A percentile compares a stretch with the other conserved stretches of the same genome.
phyloP scores from a whole-genome alignment of 2,329 filamentous ascomycete species.

The Aspergillus tamarii region DNA sequence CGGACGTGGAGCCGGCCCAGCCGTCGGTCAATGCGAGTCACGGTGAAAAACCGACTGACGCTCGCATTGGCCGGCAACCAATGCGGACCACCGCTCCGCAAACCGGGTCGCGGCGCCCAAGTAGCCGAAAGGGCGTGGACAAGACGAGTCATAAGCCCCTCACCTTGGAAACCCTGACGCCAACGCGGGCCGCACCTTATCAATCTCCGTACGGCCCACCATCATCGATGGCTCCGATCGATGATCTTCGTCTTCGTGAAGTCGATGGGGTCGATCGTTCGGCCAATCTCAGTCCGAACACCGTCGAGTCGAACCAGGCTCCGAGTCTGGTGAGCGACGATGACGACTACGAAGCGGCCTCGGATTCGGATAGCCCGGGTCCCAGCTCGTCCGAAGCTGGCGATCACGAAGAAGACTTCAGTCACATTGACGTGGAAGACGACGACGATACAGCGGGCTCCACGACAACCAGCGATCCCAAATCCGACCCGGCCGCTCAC shows the following conservation, averaged over 20 bases:
- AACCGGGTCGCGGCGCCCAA: conserved; percentile 51
- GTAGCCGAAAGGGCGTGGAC: conserved; percentile 62
- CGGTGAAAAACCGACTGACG: conserved; percentile 23
- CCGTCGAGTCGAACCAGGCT: conserved; percentile 72
- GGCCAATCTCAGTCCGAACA: conserved; percentile 69
- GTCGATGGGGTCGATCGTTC: conserved; percentile 50
- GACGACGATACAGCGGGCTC: conserved; percentile 46
- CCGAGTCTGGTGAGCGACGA: conserved; percentile 81
- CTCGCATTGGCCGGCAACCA: conserved; percentile 52
- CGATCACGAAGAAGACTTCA: conserved; percentile 57
- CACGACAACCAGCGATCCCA: conserved; percentile 36
- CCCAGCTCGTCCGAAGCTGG: conserved; percentile 51
- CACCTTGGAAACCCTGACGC: conserved; percentile 45
- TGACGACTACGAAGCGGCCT: conserved; percentile 73
- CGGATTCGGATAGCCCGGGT: conserved; percentile 64
- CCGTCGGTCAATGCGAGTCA: conserved; percentile 22
- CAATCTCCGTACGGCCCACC: conserved; percentile 33
- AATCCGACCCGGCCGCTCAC: conserved; percentile 36
- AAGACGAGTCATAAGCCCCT: conserved; percentile 42
- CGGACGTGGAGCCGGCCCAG: conserved; percentile 37
- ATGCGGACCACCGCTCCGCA: conserved; percentile 61
- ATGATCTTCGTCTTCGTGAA: conserved; percentile 38
- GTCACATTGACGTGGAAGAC: conserved; percentile 51
- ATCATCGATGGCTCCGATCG: conserved; percentile 47
- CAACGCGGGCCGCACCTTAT: conserved; percentile 33